A percentile compares a stretch with the other conserved stretches of the same genome.
Evolutionary conservation across 1,284 basidiomycete genomes (phyloP).

Genomic region (Cryptococcus amylolentus): DNA sequence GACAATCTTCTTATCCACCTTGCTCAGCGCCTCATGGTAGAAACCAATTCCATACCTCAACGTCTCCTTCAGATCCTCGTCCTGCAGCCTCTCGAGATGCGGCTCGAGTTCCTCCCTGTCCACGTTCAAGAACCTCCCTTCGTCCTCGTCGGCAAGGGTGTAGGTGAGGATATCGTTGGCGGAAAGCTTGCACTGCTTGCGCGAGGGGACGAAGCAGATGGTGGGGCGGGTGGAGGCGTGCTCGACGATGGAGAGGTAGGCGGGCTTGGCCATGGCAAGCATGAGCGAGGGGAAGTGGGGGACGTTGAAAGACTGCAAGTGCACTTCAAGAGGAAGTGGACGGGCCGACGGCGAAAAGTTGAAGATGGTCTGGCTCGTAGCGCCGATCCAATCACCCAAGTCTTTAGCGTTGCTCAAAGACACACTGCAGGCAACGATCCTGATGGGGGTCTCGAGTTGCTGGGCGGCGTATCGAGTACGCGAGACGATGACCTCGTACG

Average conservation of each 20-base stretch:
- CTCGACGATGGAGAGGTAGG: constrained; percentile 89
- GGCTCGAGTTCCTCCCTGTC: constrained; percentile 77
- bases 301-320: constrained; percentile 90
- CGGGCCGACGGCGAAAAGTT: constrained; percentile 96
- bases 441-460: constrained; percentile 86
- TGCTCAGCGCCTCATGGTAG: constrained; percentile 90
- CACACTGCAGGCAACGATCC: constrained; percentile 89
- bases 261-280: constrained; percentile 99
- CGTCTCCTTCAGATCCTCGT: constrained; percentile 73
- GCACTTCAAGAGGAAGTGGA: constrained; percentile 94
- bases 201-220: constrained; percentile 87
- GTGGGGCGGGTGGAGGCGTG: constrained; percentile 82
- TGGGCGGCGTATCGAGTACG: constrained; percentile 91
- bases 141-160: constrained; percentile 80
- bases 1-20: constrained; percentile 89
- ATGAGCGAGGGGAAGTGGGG: constrained; percentile 98
- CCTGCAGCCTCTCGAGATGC: constrained; percentile 80
- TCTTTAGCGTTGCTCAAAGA: constrained; percentile 95
- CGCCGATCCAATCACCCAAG: constrained; percentile 97
- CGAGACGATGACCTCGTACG: constrained; percentile 93
- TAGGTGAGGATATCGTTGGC: constrained; percentile 90
- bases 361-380: constrained; percentile 87
- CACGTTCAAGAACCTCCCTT: constrained; percentile 85
- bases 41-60: constrained; percentile 89
- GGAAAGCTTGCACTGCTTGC: constrained; percentile 88